Evolutionary conservation across 139 green algal species (phyloP).

Genomic region (Yamagishiella unicocca): DNA sequence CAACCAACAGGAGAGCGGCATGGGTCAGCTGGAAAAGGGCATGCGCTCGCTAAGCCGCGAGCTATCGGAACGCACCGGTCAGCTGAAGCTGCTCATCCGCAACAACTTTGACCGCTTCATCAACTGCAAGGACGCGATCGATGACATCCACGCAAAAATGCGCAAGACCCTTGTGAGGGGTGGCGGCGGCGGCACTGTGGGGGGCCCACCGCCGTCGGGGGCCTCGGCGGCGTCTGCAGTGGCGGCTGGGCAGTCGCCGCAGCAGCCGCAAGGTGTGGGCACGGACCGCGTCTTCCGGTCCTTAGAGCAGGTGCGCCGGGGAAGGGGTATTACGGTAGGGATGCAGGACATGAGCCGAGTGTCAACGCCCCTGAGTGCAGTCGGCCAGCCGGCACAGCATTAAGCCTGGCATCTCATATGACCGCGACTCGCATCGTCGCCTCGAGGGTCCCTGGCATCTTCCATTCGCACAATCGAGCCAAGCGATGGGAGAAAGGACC

Average conservation of each 20-base stretch:
- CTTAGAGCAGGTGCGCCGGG: conserved; percentile 29
- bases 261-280: conserved; percentile 50
- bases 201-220: background rate
- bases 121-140: conserved; percentile 91
- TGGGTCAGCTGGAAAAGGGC: conserved; percentile 74
- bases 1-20: conserved; percentile 63
- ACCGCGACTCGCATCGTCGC: too few species aligned
- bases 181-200: conserved; percentile 18
- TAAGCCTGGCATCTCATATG: too few species aligned
- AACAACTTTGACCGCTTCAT: conserved; percentile 96
- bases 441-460: too few species aligned
- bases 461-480: too few species aligned
- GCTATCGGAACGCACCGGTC: conserved; percentile 79
- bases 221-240: background rate
- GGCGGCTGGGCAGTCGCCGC: conserved; percentile 27
- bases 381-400: too few species aligned
- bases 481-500: too few species aligned
- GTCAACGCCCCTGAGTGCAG: too few species aligned
- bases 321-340: too few species aligned
- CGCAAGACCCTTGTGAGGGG: conserved; percentile 57
- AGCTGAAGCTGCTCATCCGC: conserved; percentile 84
- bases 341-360: too few species aligned
- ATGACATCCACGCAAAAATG: conserved; percentile 81
- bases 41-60: conserved; percentile 68
- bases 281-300: conserved; percentile 44